Evolutionary conservation across 202 grass and related monocot genomes (phyloP), one percentile per base, ranked within the genome.

Genomic region (Alloteropsis angusta): DNA sequence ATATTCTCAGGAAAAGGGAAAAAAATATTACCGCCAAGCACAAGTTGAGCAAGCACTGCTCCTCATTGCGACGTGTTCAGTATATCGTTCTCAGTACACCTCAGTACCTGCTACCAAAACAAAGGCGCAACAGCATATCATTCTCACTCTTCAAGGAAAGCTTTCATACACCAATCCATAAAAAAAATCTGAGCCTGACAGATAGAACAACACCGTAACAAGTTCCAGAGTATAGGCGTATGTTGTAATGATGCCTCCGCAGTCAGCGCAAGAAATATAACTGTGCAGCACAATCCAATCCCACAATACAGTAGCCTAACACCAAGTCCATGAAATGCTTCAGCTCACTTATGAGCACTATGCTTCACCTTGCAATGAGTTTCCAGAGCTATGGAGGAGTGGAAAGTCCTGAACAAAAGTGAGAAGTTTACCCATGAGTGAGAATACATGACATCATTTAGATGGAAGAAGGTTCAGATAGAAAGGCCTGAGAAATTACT

Each of bases 361-460:
- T 90, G 91, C 80, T 92, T 93, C 18, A 72, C 55, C 80, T 81
- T 93, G 42, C 85, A 65, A 79, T 92, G 87, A 78, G 87, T 72
- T 80, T 86, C 85, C 60, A 90, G 87, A 75, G 52, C 68, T 30
- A 59, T 65, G 0, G 80, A 60, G 36, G 70, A 80, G 77, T 71
- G 69, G 72, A 89, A 91, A 53, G 81, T 77, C 62, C 90, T 93
- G 90, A 65, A 65, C 13, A 54, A 25, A 19, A 37, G 16, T 13
- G 17, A 25, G 7, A 81, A 70, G 9, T 18, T 17, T 18, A 15
- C 23, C 23, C 18, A 34, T 35, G 18, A 46, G 54, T 69, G 4
- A 75, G 22, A 54, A 60, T 68, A 60, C 6, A 75, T 66, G 22
- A 41, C 34, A 64, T 5, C 65, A 37, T 71, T 23, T 3, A 45